Percentiles rank a stretch among this genome's conserved stretches.
phyloP scores from a whole-genome alignment of 192 early-diverging fungal species.

The Coemansia sp. region DNA sequence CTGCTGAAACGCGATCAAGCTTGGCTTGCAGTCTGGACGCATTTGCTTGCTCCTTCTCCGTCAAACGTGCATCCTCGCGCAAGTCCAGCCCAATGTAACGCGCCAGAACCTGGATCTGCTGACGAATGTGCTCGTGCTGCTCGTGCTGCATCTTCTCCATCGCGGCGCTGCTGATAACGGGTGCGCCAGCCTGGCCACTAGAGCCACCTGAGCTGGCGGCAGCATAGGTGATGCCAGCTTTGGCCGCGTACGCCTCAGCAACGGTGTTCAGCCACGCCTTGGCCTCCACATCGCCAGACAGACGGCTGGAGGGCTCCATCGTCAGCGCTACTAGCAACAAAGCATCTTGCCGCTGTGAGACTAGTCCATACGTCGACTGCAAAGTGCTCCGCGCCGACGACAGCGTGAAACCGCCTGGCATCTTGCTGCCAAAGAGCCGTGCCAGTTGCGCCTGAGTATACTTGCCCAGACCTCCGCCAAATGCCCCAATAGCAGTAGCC shows the following conservation, averaged over 20 bases:
- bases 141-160: conserved; percentile 74
- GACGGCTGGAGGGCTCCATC: conserved; percentile 77
- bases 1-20: conserved; percentile 71
- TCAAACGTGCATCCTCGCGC: conserved; percentile 63
- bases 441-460: conserved; percentile 67
- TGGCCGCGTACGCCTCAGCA: conserved; percentile 69
- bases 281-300: conserved; percentile 71
- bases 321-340: conserved; percentile 72
- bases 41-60: conserved; percentile 60
- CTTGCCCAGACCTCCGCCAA: conserved; percentile 74
- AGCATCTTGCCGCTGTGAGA: conserved; percentile 70
- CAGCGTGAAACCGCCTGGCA: conserved; percentile 89
- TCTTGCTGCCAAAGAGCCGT: conserved; percentile 80
- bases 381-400: conserved; percentile 69
- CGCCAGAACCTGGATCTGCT: conserved; percentile 80
- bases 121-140: conserved; percentile 66
- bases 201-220: conserved; percentile 50
- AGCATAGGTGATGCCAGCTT: conserved; percentile 63
- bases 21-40: conserved; percentile 64
- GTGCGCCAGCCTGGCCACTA: conserved; percentile 19
- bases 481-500: conserved; percentile 58
- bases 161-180: conserved; percentile 85
- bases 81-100: conserved; percentile 75
- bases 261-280: conserved; percentile 78
- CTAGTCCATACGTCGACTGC: conserved; percentile 67